Percentiles rank a stretch among this genome's conserved stretches.
phyloP scores from a whole-genome alignment of 108 stramenopile species.

The Skeletonema costatum region DNA sequence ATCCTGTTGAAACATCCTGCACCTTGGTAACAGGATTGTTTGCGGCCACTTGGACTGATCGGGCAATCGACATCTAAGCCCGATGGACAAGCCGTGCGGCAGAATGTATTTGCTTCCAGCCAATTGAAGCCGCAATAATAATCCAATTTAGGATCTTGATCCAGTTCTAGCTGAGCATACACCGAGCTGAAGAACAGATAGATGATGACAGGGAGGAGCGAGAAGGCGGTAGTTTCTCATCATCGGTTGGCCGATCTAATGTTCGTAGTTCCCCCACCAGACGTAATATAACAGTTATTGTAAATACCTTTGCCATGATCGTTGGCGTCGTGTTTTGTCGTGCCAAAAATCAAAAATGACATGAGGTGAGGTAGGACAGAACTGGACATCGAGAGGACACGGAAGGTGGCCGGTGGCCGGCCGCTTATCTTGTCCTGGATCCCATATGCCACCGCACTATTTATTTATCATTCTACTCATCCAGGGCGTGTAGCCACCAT shows the following conservation, averaged over 20 bases:
- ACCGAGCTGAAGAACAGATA: background rate
- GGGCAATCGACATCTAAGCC: conserved; percentile 15
- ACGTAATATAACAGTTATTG: too few species aligned
- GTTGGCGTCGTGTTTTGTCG: too few species aligned
- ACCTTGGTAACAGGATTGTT: conserved; percentile 6
- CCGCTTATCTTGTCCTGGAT: too few species aligned
- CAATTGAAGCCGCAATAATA: conserved; percentile 33
- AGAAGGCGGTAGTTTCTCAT: background rate
- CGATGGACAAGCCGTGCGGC: conserved; percentile 13
- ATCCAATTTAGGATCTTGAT: conserved; percentile 6
- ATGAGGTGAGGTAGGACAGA: too few species aligned
- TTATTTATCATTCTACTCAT: too few species aligned
- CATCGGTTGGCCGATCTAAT: background rate
- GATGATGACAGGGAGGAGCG: background rate
- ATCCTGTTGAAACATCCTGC: conserved; percentile 17
- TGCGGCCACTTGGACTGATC: background rate
- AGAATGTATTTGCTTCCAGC: conserved; percentile 23
- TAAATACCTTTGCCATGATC: too few species aligned
- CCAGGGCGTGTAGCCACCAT: too few species aligned
- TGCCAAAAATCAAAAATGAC: too few species aligned
- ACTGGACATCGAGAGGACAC: too few species aligned
- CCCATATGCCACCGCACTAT: too few species aligned
- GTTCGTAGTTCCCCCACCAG: too few species aligned
- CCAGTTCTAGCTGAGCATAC: background rate
- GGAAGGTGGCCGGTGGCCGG: too few species aligned